Base-by-base conservation (phyloP, 345 rosid genomes). In the Eucalyptus cloeziana region DNA sequence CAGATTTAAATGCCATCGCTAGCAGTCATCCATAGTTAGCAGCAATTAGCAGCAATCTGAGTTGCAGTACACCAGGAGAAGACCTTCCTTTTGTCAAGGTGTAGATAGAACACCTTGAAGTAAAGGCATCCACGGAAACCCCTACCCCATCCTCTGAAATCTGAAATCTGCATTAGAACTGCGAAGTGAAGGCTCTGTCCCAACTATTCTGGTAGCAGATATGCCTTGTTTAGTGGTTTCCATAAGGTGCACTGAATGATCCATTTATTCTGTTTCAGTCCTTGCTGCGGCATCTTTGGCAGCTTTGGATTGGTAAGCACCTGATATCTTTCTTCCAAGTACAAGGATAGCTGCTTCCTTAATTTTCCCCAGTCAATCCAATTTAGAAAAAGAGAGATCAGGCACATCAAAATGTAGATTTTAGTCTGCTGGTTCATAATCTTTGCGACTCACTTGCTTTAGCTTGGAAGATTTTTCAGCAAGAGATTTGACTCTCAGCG, bases 1-100 rank as follows among this genome's bases (percentile, higher is more conserved):
- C 95, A 54, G 98, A 93, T 86, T 91, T 49, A 93, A 97, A 97
- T 91, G 98, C 96, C 96, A 94, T 91, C 88, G 98, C 99, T 99
- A 95, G 96, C 93, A 91, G 85, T 88, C 62, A 90, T 22, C 60
- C 69, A 90, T 67, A 31, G 40, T 67, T 31, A 67, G 40, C 40
- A 37, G 4, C 4, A 37, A 4, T 37, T 37, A 37, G 79, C 40
- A 31, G 4, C 37, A 86, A 90, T 19, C 86, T 58, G 79, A 67
- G 79, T 31, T 67, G 79, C 40, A 15, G 11, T 67, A 67, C 79
- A 67, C 5, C 5, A 85, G 54, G 86, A 85, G 86, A 86, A 49
- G 58, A 15, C 10, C 87, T 47, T 49, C n/a, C 33, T 71, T 58
- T 33, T 71, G 44, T 33, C 81, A 33, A 71, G 4, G 25, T 3